Base-by-base conservation (phyloP, 805 yeast species). In the Ogataea glucozyma region DNA sequence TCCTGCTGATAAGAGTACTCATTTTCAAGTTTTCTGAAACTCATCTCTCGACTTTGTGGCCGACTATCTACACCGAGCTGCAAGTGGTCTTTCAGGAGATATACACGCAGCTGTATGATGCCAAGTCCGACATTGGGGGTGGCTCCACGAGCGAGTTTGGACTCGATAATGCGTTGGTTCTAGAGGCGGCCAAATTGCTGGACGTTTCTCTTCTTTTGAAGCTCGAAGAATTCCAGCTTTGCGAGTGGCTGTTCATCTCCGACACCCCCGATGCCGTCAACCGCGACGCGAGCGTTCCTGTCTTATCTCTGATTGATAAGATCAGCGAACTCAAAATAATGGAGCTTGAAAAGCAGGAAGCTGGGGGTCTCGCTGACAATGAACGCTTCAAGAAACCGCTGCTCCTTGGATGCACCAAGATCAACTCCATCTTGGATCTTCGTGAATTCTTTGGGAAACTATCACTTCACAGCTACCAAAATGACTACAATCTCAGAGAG, bases 241-340 rank as follows among this genome's bases (percentile, higher is more conserved):
- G 78, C 48, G 93, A 88, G 55, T 91, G 98, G 98, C 67, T 93
- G 2, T 93, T 88, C 57, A 76, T 91, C 9, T 73, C 81, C 20
- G 88, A 85, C 53, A 80, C 59, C 4, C 47, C 60, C 1, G 67
- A 64, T 44, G 66, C 65, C 1, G 60, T 62, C 21, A 61, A 54
- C 31, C 44, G 55, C 10, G 60, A 57, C 10, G 47, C 52, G 1
- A 40, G 44, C 12, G 37, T 53, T 26, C 58, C 63, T 7, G 67
- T 76, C 0, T 50, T 75, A 11, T 62, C 65, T 22, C 53, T 76
- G 13, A 58, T 65, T 30, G 72, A 64, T 32, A 56, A 55, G 43
- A 52, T 65, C 4, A 47, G 62, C 14, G 51, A 52, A 51, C 26
- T 67, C 63, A 33, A 58, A 49, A 36, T 64, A 38, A 31, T 59